Percentiles rank a stretch among this genome's conserved stretches.
Evolutionary conservation across 2,329 filamentous ascomycete species (phyloP).

Genomic region (Sclerotinia glacialis): DNA sequence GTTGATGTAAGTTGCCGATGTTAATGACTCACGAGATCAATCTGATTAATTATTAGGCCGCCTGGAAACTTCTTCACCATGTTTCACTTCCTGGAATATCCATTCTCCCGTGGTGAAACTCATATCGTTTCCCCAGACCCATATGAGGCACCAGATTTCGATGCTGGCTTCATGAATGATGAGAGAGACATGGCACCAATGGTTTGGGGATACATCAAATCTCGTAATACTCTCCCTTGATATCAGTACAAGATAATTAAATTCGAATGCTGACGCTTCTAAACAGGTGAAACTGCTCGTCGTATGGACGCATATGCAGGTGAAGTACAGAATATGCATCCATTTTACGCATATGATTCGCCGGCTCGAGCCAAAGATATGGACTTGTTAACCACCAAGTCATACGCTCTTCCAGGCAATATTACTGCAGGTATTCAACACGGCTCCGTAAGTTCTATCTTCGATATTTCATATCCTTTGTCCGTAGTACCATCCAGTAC

Average conservation of each 20-base stretch:
- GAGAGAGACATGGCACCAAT: constrained; percentile 80
- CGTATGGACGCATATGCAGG: constrained; percentile 54
- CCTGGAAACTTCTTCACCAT: constrained; percentile 52
- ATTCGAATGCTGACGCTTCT: not conserved
- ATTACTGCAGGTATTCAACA: constrained; percentile 45
- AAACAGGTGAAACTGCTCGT: constrained; percentile 58
- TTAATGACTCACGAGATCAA: not conserved
- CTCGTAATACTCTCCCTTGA: constrained; percentile 55
- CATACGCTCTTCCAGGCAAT: constrained; percentile 61
- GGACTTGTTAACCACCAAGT: constrained; percentile 71
- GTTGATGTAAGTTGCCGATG: constrained; percentile 47
- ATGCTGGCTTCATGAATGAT: constrained; percentile 82
- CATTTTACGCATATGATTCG: constrained; percentile 69
- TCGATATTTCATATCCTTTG: not conserved
- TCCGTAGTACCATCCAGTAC: not conserved
- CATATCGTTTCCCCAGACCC: constrained; percentile 60
- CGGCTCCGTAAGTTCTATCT: constrained; percentile 43
- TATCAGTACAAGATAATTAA: fast-evolving
- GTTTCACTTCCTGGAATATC: constrained; percentile 56
- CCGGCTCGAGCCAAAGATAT: constrained; percentile 68
- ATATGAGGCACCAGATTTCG: constrained; percentile 74
- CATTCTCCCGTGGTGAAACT: constrained; percentile 58
- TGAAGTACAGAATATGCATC: constrained; percentile 56
- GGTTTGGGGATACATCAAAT: constrained; percentile 62
- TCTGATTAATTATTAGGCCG: constrained; percentile 46